phyloP scores from a whole-genome alignment of 78 protist genomes.

The Dictyostelium purpureum region DNA sequence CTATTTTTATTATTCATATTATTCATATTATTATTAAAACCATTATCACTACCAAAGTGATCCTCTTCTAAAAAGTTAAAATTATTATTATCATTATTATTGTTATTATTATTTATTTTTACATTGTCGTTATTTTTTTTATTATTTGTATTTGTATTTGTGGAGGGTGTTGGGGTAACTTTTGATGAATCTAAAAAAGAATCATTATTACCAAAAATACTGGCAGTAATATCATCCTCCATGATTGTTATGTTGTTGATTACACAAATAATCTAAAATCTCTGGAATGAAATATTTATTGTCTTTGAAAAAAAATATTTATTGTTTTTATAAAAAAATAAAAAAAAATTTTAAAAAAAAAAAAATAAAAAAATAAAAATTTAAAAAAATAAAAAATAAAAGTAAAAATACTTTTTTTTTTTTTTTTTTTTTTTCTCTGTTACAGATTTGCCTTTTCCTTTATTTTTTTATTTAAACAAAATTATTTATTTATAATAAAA shows the following conservation, averaged over 20 bases:
- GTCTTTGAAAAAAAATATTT: background rate
- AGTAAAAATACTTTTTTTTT: background rate
- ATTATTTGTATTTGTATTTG: background rate
- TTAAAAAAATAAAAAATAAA: background rate
- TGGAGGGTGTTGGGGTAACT: background rate
- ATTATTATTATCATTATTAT: background rate
- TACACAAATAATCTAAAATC: background rate
- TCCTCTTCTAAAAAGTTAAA: too few species aligned
- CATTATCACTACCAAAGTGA: too few species aligned
- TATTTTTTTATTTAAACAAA: too few species aligned
- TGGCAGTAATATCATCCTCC: background rate
- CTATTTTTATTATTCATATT: too few species aligned
- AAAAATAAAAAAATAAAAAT: too few species aligned
- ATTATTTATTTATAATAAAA: too few species aligned
- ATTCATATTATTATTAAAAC: too few species aligned
- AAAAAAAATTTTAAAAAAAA: background rate
- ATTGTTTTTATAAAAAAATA: background rate
- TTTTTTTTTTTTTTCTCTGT: too few species aligned
- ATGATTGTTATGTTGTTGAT: background rate
- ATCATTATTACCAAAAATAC: slow-evolving; percentile 9
- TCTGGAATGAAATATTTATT: background rate
- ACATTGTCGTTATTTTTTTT: background rate
- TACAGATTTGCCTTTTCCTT: too few species aligned
- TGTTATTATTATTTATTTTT: background rate
- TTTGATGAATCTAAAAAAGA: background rate